Percentiles rank a stretch among this genome's conserved stretches.
These are phyloP conservation scores for Sugiyamaella lignohabitans DNA, from an alignment of 805 yeast genomes.

Conservation along the genomic window DNA sequence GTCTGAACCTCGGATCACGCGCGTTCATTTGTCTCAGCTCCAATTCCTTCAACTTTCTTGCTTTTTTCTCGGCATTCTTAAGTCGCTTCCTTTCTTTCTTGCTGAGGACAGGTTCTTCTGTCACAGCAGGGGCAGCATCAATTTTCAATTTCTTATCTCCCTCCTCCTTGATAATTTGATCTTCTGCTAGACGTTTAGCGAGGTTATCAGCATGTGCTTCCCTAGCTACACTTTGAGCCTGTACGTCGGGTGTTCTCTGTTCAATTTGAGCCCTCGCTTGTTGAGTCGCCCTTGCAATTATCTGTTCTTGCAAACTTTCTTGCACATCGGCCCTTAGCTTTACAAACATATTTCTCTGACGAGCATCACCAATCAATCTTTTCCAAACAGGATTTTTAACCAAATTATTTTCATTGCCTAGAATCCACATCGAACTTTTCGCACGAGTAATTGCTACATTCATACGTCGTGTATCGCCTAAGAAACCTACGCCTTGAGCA, in stretches of 20 bases:
- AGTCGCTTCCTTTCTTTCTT: not conserved
- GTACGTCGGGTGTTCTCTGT: no score
- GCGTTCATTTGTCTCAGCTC: no score
- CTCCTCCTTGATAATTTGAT: no score
- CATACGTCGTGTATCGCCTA: constrained; percentile 90
- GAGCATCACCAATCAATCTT: constrained; percentile 43
- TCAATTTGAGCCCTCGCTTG: not conserved
- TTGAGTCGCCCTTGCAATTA: not conserved
- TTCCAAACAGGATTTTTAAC: constrained; percentile 65
- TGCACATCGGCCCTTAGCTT: no score
- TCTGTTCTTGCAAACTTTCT: no score
- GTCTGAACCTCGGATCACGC: not conserved
- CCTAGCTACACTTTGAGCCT: no score
- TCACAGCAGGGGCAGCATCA: no score
- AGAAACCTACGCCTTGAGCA: constrained; percentile 63
- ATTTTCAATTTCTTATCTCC: no score
- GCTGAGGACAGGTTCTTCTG: not conserved
- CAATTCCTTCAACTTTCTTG: no score
- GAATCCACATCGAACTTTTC: constrained; percentile 81
- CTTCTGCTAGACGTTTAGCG: no score
- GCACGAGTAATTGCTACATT: constrained; percentile 97
- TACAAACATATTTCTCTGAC: constrained; percentile 9
- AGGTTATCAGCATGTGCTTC: no score
- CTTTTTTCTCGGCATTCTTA: not conserved
- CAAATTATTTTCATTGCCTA: constrained; percentile 73